Percentiles rank a stretch among this genome's conserved stretches.
Conservation (phyloP, 148 eudicot species). For the Rhododendron griersonianum region DNA sequence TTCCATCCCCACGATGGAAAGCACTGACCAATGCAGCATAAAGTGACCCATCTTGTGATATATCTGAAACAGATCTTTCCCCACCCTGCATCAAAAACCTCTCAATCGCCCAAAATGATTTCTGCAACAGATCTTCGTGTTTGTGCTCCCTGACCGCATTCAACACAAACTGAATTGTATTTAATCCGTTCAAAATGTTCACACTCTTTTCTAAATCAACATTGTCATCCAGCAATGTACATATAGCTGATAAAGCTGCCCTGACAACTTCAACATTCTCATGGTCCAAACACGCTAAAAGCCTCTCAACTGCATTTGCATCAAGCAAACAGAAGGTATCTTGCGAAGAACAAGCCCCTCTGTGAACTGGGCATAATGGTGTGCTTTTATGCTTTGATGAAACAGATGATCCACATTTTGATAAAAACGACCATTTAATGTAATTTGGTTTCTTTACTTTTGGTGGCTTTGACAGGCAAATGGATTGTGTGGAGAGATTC, state of each 20-base stretch:
- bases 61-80: conserved; percentile 34
- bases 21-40: conserved; percentile 54
- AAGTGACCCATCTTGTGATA: conserved; percentile 56
- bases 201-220: conserved; percentile 57
- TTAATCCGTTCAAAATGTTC: conserved; percentile 35
- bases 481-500: conserved; percentile 63
- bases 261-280: conserved; percentile 55
- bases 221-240: conserved; percentile 64
- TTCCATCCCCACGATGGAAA: conserved; percentile 70
- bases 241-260: conserved; percentile 70
- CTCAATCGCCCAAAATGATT: conserved; percentile 73
- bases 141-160: conserved; percentile 60
- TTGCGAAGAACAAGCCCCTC: conserved; percentile 63
- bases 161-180: conserved; percentile 43
- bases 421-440: conserved; percentile 18
- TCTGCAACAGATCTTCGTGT: conserved; percentile 58
- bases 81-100: conserved; percentile 57
- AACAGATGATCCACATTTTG: conserved; percentile 20
- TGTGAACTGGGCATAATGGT: conserved; percentile 52
- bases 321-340: conserved; percentile 73
- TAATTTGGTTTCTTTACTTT: conserved; percentile 30
- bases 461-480: conserved; percentile 55
- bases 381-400: conserved; percentile 27
- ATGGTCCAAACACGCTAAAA: conserved; percentile 55
- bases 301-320: conserved; percentile 56